Base-by-base conservation (phyloP, 306 rosid species). In the Ammopiptanthus mongolicus region DNA sequence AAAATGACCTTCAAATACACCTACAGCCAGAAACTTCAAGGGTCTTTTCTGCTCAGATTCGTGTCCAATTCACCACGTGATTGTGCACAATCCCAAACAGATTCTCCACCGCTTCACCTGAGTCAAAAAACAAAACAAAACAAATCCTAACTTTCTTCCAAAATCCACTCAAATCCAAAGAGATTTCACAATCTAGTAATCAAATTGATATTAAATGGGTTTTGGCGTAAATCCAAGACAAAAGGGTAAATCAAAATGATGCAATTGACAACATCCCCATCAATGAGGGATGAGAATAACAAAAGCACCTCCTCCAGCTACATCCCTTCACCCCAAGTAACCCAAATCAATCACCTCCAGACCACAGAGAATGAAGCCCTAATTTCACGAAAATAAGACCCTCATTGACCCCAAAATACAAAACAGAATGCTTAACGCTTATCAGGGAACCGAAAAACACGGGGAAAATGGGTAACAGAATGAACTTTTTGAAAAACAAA, bases 81-180 rank as follows among this genome's bases (percentile, higher is more conserved):
- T 69, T 50, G 76, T 71, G 77, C 83, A 70, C n/a, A 84, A 88
- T 84, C 79, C 66, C 68, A 76, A 77, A 74, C 62, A 69, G 71
- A 82, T 77, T 78, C 81, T 48, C 74, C 60, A 41, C 73, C 37
- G 80, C 79, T 79, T 82, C 75, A 72, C 81, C 84, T 1, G 80
- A 81, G 70, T 75, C 36, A 71, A 53, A 72, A 69, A 25, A 25
- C 3, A 42, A 48, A 42, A n/a, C n/a, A n/a, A n/a, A n/a, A n/a
- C n/a, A 65, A 59, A 29, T 55, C 69, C 69, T 2, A 50, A 29
- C 82, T 86, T 76, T 80, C 76, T 72, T 53, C 77, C 4, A 78
- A n/a, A 75, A 81, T 68, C 57, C 78, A 12, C 75, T 73, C 57
- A 73, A 80, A 71, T 70, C 80, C 74, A 81, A 81, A 67, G 57